Evolutionary conservation across 2,329 filamentous ascomycete genomes (phyloP).

Genomic region (Taxawa tesnikishii): DNA sequence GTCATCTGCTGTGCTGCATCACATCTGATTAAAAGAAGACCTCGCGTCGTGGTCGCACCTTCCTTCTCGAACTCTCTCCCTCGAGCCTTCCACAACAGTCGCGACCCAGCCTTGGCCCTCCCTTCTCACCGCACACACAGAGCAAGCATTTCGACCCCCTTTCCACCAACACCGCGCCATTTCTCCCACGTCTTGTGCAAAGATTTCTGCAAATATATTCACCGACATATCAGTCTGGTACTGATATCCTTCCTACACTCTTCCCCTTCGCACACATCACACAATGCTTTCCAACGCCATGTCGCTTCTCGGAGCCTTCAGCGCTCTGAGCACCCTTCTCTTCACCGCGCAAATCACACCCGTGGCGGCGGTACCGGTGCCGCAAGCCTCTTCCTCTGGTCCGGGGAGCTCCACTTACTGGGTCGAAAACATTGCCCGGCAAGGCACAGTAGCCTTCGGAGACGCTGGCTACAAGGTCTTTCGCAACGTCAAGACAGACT

Average conservation of each 20-base stretch:
- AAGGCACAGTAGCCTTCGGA: conserved; percentile 56
- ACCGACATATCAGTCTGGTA: conserved; percentile 4
- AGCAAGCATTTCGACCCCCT: background rate
- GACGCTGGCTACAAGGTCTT: conserved; percentile 48
- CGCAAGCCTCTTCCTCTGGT: background rate
- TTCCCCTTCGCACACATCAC: conserved; percentile 3
- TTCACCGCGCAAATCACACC: conserved; percentile 3
- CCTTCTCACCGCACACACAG: background rate
- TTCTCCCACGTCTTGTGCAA: background rate
- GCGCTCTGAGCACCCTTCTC: conserved; percentile 4
- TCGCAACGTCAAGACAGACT: conserved; percentile 34
- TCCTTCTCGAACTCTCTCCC: no score
- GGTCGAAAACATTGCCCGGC: conserved; percentile 56
- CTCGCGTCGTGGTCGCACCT: background rate
- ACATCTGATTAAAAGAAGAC: no score
- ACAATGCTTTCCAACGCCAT: conserved; percentile 5
- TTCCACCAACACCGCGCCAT: background rate
- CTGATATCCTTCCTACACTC: conserved; percentile 6
- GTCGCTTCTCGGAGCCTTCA: conserved; percentile 5
- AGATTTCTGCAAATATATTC: background rate
- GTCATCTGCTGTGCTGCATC: no score
- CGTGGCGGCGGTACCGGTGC: conserved; percentile 3
- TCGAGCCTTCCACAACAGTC: no score
- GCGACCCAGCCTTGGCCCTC: no score
- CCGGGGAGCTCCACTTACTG: conserved; percentile 46